Conservation (phyloP, 495 filamentous ascomycete species). For the Cercophora samala region DNA sequence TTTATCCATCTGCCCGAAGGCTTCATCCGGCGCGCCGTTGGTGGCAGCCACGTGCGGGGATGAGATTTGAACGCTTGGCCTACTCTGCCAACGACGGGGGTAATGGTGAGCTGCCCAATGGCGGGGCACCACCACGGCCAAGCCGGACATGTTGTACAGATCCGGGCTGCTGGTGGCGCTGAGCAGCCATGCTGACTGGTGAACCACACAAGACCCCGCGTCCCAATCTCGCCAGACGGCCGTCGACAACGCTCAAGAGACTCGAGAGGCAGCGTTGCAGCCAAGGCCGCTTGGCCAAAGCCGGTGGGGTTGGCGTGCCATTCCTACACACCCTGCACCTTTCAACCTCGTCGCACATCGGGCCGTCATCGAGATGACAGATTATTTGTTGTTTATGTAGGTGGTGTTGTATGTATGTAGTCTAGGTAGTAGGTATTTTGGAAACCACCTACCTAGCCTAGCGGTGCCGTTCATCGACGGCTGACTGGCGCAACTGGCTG, state of each 20-base stretch:
- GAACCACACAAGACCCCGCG: conserved; percentile 14
- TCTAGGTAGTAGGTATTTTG: no score
- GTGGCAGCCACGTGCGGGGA: conserved; percentile 35
- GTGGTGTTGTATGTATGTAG: neutral
- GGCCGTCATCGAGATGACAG: conserved; percentile 6
- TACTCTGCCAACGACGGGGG: conserved; percentile 11
- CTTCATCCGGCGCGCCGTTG: conserved; percentile 32
- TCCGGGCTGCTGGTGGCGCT: conserved; percentile 30
- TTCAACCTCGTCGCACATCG: conserved; percentile 5
- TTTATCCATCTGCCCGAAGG: conserved; percentile 36
- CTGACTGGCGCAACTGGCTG: neutral
- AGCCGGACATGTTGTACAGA: conserved; percentile 34
- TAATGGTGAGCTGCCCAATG: conserved; percentile 20
- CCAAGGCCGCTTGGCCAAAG: conserved; percentile 18
- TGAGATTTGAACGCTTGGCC: conserved; percentile 16
- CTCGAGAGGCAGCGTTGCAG: conserved; percentile 2
- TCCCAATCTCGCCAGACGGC: conserved; percentile 18
- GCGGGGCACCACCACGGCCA: conserved; percentile 21
- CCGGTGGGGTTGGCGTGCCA: conserved; percentile 7
- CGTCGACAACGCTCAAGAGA: neutral
- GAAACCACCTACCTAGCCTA: no score
- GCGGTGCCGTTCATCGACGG: neutral
- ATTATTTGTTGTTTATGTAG: neutral
- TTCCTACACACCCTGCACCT: neutral
- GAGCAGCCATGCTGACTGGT: neutral